Evolutionary conservation across 768 basidiomycete genomes (phyloP).

Genomic region (Dioszegia crocea): DNA sequence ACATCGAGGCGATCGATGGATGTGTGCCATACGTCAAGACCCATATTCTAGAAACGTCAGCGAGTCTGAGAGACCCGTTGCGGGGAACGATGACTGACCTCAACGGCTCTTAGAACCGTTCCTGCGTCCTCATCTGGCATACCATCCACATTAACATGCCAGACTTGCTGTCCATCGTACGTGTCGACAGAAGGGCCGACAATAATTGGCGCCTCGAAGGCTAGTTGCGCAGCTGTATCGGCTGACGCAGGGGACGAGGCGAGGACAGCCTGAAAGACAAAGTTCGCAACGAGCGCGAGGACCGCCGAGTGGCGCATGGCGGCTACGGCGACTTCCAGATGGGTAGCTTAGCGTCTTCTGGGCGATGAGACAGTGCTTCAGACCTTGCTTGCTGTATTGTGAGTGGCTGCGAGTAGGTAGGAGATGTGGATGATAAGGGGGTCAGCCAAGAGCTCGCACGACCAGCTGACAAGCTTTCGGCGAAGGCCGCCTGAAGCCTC

Average conservation of each 20-base stretch:
- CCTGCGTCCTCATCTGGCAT: slow-evolving; percentile 2
- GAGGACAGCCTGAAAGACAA: background rate
- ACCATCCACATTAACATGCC: slow-evolving; percentile 24
- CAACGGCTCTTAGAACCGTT: slow-evolving; percentile 10
- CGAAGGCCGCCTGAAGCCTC: too few relatives aligned
- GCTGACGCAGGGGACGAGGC: background rate
- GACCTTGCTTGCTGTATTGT: too few relatives aligned
- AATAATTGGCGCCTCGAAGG: background rate
- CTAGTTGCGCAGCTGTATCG: background rate
- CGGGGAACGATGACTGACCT: slow-evolving; percentile 22
- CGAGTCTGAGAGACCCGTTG: background rate
- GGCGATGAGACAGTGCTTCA: too few relatives aligned
- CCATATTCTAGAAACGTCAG: slow-evolving; percentile 19
- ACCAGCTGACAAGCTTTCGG: too few relatives aligned
- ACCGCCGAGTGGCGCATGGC: background rate
- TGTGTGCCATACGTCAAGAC: slow-evolving; percentile 46
- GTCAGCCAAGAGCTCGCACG: too few relatives aligned
- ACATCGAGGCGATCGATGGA: slow-evolving; percentile 35
- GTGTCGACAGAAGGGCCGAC: background rate
- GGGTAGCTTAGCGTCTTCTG: too few relatives aligned
- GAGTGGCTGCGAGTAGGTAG: too few relatives aligned
- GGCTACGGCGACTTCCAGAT: too few relatives aligned
- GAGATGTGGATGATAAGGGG: too few relatives aligned
- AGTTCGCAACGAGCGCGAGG: slow-evolving; percentile 1
- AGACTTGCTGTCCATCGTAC: slow-evolving; percentile 33